Conservation (phyloP, 1,284 basidiomycete species). For the Pseudozyma hubeiensis region DNA sequence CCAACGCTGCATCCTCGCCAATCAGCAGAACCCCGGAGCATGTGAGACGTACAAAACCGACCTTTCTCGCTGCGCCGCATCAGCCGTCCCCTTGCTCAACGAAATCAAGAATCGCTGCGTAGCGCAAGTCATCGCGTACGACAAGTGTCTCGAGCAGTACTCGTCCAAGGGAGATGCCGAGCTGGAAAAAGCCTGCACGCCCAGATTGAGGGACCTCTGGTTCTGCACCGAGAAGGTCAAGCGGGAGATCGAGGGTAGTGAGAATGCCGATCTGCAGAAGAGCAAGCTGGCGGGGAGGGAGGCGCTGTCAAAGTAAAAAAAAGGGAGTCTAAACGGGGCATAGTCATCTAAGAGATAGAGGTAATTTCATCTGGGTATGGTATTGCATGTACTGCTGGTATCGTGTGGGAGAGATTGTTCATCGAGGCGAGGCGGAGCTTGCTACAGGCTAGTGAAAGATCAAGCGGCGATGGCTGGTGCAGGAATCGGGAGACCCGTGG, state of each 20-base stretch:
- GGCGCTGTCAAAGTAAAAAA: slow-evolving; percentile 27
- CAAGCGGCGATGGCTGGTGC: slow-evolving; percentile 10
- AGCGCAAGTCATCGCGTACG: slow-evolving; percentile 58
- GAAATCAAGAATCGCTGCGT: slow-evolving; percentile 61
- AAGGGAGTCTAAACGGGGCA: too few relatives aligned
- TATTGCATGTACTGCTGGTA: slow-evolving; percentile 6
- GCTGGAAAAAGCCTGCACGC: slow-evolving; percentile 59
- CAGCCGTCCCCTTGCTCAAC: slow-evolving; percentile 60
- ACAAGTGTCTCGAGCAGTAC: slow-evolving; percentile 53
- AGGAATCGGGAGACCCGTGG: background rate
- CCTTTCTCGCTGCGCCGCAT: slow-evolving; percentile 59
- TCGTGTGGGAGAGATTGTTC: slow-evolving; percentile 2
- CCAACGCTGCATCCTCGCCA: slow-evolving; percentile 63
- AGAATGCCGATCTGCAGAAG: slow-evolving; percentile 18
- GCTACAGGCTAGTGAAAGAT: background rate
- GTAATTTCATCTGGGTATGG: background rate
- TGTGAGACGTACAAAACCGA: slow-evolving; percentile 54
- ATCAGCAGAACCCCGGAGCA: slow-evolving; percentile 46
- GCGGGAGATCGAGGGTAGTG: slow-evolving; percentile 38
- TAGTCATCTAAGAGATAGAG: too few relatives aligned
- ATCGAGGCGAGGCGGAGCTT: background rate
- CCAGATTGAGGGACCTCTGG: slow-evolving; percentile 53
- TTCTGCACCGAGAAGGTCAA: slow-evolving; percentile 64
- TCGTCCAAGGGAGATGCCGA: slow-evolving; percentile 50
- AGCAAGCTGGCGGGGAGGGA: slow-evolving; percentile 25